Base-by-base conservation (phyloP, 108 stramenopile genomes). In the Parmales sp. region DNA sequence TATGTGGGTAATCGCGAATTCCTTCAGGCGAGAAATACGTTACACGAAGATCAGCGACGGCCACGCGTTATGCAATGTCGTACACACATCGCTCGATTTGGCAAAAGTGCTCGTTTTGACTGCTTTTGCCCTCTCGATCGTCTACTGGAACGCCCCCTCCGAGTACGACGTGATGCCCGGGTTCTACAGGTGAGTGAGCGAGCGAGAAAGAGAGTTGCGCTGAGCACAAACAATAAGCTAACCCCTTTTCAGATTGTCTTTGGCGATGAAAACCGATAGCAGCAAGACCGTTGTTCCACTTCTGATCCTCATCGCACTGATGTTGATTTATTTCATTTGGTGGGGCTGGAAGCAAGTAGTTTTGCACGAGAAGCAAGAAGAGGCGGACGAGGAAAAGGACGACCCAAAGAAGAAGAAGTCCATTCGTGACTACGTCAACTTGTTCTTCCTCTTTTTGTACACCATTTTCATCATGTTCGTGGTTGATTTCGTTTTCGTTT, bases 401-500 rank as follows among this genome's bases (percentile, higher is more conserved):
- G 36, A 3, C 31, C 31, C 25, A 34, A 60, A 34, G 54, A 60
- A 60, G 54, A 60, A 60, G 28, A 0, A 4, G 5, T 4, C 25
- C 29, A 0, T 23, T 28, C 54, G 54, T 4, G 54, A 34, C 54
- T 0, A 28, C 54, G 29, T 60, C 31, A 60, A 60, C 31, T 34
- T 60, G 31, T 60, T 60, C 28, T 28, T 28, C 4, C 29, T 60
- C 28, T 60, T 60, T 34, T 28, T 34, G 31, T 60, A 60, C 54
- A 60, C 54, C 28, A 60, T 43, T 43, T 43, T 16, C 41, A 60
- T 31, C 25, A 60, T 60, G 31, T 60, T 60, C 5, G 54, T 60
- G 54, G 54, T 60, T 28, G 54, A 60, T 60, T 60, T 60, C 54
- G 31, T 60, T 34, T 60, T 34, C 31, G 54, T 60, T 34, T 60